Conservation (phyloP, 768 basidiomycete genomes). For the Tylopilus vinaceipallidus region DNA sequence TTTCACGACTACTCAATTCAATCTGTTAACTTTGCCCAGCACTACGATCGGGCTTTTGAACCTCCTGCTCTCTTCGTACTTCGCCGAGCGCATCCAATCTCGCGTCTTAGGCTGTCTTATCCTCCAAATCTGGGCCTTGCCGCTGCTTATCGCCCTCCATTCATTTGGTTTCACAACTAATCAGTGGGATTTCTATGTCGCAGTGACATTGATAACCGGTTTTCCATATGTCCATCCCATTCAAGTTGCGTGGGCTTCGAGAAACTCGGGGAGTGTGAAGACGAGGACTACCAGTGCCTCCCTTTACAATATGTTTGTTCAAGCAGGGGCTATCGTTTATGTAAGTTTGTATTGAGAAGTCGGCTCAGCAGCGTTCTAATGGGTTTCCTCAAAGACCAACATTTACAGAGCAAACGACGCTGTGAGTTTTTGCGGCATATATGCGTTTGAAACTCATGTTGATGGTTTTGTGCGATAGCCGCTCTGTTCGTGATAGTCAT, state of each 20-base stretch:
- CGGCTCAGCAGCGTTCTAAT: neutral
- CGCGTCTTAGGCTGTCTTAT: slow-evolving; percentile 52
- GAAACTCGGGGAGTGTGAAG: slow-evolving; percentile 59
- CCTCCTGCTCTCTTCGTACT: slow-evolving; percentile 45
- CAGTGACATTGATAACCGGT: slow-evolving; percentile 53
- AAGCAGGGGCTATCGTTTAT: slow-evolving; percentile 50
- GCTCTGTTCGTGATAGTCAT: neutral
- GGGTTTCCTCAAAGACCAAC: slow-evolving; percentile 39
- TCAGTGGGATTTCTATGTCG: slow-evolving; percentile 55
- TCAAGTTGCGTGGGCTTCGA: slow-evolving; percentile 57
- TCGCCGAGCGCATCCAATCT: slow-evolving; percentile 56
- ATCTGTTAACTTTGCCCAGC: slow-evolving; percentile 61
- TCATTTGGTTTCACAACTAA: slow-evolving; percentile 47
- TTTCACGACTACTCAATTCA: slow-evolving; percentile 61
- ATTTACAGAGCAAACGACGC: slow-evolving; percentile 55
- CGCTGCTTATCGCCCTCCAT: slow-evolving; percentile 55
- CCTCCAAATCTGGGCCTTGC: slow-evolving; percentile 61
- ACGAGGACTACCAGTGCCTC: slow-evolving; percentile 46
- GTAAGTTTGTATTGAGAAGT: slow-evolving; percentile 28
- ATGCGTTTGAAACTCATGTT: neutral
- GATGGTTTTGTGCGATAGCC: neutral
- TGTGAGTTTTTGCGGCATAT: slow-evolving; percentile 20
- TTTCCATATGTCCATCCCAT: slow-evolving; percentile 43
- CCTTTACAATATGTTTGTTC: slow-evolving; percentile 67
- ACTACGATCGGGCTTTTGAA: slow-evolving; percentile 50